These are phyloP conservation scores for Exophiala sp. DNA, from an alignment of 2,329 filamentous ascomycete genomes.

Conservation along the genomic window DNA sequence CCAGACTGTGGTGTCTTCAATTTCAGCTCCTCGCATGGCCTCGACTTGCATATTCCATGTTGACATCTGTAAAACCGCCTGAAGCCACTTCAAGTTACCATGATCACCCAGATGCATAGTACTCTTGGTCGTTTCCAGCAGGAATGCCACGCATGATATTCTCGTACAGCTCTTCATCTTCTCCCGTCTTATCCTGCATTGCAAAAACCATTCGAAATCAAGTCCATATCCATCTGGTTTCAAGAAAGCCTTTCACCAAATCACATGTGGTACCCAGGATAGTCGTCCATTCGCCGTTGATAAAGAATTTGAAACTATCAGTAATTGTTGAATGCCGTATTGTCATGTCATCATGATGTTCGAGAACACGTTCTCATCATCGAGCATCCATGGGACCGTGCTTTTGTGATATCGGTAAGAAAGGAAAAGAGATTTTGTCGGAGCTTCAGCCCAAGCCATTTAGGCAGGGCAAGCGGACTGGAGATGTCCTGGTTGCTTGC, in stretches of 20 bases:
- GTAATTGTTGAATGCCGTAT: too few species aligned
- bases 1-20: background rate
- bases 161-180: too few species aligned
- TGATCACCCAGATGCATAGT: background rate
- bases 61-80: too few species aligned
- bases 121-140: background rate
- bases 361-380: background rate
- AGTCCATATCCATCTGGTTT: background rate
- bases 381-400: slow-evolving; percentile 6
- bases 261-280: slow-evolving; percentile 4
- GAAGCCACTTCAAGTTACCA: background rate
- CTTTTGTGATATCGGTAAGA: slow-evolving; percentile 14
- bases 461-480: slow-evolving; percentile 85
- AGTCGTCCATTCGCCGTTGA: background rate
- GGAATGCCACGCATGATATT: too few species aligned
- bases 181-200: background rate
- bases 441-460: background rate
- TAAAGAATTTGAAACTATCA: too few species aligned
- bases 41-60: too few species aligned
- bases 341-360: too few species aligned
- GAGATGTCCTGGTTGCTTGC: slow-evolving; percentile 72
- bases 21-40: too few species aligned
- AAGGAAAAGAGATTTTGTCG: slow-evolving; percentile 12
- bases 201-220: slow-evolving; percentile 3
- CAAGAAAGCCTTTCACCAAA: slow-evolving; percentile 1